Evolutionary conservation across 768 basidiomycete species (phyloP).

Genomic region (Lyophyllum decastes): DNA sequence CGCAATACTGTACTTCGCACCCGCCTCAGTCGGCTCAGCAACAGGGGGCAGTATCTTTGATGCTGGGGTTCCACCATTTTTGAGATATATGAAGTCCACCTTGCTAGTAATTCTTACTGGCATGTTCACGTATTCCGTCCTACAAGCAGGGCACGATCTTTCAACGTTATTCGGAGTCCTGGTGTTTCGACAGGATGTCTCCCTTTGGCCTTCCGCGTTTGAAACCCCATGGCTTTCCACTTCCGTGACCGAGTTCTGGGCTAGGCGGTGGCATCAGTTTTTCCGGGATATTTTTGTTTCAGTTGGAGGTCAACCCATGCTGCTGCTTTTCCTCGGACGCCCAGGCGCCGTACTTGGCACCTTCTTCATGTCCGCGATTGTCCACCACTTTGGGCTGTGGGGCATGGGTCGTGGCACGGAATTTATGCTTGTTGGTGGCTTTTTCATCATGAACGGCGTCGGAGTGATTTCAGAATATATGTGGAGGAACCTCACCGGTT

Average conservation of each 20-base stretch:
- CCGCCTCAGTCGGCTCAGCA: constrained; percentile 40
- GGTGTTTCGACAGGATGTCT: constrained; percentile 48
- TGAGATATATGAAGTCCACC: constrained; percentile 44
- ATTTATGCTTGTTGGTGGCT: constrained; percentile 41
- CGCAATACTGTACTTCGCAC: constrained; percentile 46
- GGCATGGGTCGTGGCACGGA: constrained; percentile 60
- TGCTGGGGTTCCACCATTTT: constrained; percentile 29
- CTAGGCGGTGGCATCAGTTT: constrained; percentile 66
- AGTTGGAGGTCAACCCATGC: constrained; percentile 46
- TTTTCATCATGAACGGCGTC: constrained; percentile 59
- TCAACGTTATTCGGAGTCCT: constrained; percentile 43
- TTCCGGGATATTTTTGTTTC: constrained; percentile 59
- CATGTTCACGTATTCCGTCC: constrained; percentile 39
- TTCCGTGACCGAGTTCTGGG: constrained; percentile 65
- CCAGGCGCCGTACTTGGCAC: constrained; percentile 53
- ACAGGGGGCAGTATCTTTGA: constrained; percentile 46
- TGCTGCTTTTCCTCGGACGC: constrained; percentile 42
- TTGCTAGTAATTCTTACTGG: constrained; percentile 44
- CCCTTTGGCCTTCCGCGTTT: constrained; percentile 67
- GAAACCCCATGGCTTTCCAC: constrained; percentile 55
- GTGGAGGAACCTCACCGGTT: constrained; percentile 46
- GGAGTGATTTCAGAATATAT: constrained; percentile 51
- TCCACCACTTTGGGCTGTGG: constrained; percentile 61
- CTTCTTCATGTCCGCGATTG: constrained; percentile 56
- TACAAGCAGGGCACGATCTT: constrained; percentile 45